Base-by-base conservation (phyloP, 352 stramenopile genomes). In the Pythium sukuiense region DNA sequence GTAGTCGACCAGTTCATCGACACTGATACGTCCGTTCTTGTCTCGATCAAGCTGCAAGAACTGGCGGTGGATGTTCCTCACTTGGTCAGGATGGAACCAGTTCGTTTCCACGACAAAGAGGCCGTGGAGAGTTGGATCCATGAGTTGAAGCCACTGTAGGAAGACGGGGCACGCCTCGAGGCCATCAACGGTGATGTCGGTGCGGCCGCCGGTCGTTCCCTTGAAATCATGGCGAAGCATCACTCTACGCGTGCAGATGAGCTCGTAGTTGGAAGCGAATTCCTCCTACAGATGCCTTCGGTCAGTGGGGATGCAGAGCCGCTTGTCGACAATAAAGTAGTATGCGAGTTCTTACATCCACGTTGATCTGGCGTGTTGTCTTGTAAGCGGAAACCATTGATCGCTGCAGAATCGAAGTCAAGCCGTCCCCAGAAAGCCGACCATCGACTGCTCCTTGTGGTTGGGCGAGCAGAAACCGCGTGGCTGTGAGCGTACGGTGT, bases 31-130 rank as follows among this genome's bases (percentile, higher is more conserved):
- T 13, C 80, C 80, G 60, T 88, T 89, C 49, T 80, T 76, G 59
- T 88, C 77, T 7, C 59, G 61, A 43, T 91, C 83, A n/a, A 91
- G 62, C 46, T 91, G 83, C 24, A 86, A 48, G 67, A 87, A 88
- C 46, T 91, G 80, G 3, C 71, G 67, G 24, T 89, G 80, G 2
- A 91, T 69, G 12, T 78, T 64, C 6, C 79, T 77, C 60, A 86
- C 55, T 9, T 30, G 45, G 9, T 54, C 55, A 7, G 69, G 73
- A 29, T 73, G 33, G 45, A 89, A 88, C 1, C 53, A 49, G 41
- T 86, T 88, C 1, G 6, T 52, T 1, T 64, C 30, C 2, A 30
- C 29, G 37, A 57, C 30, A 52, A 87, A 88, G 24, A 69, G 69
- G 18, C 65, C 58, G 5, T 65, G 61, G 11, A 89, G 43, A 0